A percentile compares a stretch with the other conserved stretches of the same genome.
These are phyloP conservation scores for Clavispora vitiphila DNA, from an alignment of 805 yeast genomes.

Conservation along the genomic window DNA sequence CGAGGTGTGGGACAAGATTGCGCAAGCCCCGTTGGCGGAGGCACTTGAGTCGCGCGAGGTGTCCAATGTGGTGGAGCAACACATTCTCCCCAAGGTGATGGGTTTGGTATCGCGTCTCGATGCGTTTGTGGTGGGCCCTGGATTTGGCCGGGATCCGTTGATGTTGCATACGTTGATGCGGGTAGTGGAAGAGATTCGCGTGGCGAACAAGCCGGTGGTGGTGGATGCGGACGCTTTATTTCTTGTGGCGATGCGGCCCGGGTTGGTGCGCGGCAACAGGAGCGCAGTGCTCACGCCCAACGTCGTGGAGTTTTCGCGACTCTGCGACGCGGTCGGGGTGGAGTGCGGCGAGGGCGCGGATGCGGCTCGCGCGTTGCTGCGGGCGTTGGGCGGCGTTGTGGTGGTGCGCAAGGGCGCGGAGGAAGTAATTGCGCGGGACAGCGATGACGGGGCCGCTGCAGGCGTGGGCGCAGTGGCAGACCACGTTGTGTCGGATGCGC, in stretches of 20 bases:
- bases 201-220: slow-evolving; percentile 62
- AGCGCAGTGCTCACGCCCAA: slow-evolving; percentile 84
- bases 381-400: slow-evolving; percentile 49
- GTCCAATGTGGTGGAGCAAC: slow-evolving; percentile 32
- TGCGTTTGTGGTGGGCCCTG: slow-evolving; percentile 87
- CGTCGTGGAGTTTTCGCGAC: slow-evolving; percentile 72
- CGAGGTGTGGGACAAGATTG: slow-evolving; percentile 15
- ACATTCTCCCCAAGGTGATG: slow-evolving; percentile 52
- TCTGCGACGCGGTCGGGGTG: slow-evolving; percentile 47
- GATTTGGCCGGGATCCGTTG: slow-evolving; percentile 75
- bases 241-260: slow-evolving; percentile 55
- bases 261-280: slow-evolving; percentile 47
- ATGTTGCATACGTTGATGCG: slow-evolving; percentile 59
- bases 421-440: slow-evolving; percentile 60
- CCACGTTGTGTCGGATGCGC: slow-evolving; percentile 37
- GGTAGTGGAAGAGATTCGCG: slow-evolving; percentile 53
- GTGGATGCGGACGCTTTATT: slow-evolving; percentile 89
- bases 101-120: slow-evolving; percentile 60
- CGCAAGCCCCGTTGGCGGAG: slow-evolving; percentile 16
- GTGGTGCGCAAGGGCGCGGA: slow-evolving; percentile 68
- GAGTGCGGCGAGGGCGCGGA: slow-evolving; percentile 20
- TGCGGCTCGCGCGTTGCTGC: slow-evolving; percentile 42
- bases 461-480: slow-evolving; percentile 7
- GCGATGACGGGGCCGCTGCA: too few relatives aligned
- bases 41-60: slow-evolving; percentile 20